Evolutionary conservation across 2,329 filamentous ascomycete genomes (phyloP).

Genomic region (Emmonsiellopsis sp.): DNA sequence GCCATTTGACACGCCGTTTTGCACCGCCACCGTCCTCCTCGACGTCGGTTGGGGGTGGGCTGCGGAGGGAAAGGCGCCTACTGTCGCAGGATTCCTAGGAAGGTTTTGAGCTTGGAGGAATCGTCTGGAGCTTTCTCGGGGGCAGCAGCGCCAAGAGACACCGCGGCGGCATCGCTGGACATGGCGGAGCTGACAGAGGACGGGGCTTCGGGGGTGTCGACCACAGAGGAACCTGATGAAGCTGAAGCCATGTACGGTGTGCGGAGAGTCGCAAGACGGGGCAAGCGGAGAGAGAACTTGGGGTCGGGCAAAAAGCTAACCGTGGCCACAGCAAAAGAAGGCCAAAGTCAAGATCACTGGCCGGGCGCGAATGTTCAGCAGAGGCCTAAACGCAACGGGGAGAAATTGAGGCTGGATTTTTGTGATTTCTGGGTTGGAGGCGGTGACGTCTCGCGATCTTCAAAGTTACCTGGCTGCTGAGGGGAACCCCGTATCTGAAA

Average conservation of each 20-base stretch:
- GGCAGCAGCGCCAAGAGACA: constrained; percentile 7
- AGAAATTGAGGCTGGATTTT: not conserved
- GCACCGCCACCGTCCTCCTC: not conserved
- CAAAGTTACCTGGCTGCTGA: not conserved
- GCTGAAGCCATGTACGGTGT: not conserved
- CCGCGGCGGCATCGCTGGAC: constrained; percentile 4
- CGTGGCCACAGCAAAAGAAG: too few relatives aligned
- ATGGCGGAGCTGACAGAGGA: constrained; percentile 4
- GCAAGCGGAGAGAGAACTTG: too few relatives aligned
- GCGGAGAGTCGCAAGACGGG: not conserved
- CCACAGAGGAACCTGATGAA: constrained; percentile 3
- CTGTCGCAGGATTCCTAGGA: constrained; percentile 80
- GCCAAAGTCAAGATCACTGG: too few relatives aligned
- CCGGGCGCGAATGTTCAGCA: too few relatives aligned
- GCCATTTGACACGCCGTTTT: not conserved
- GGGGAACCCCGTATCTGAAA: not conserved
- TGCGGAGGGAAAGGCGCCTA: constrained; percentile 37
- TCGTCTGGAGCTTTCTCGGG: constrained; percentile 60
- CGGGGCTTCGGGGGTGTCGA: not conserved
- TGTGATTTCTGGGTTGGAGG: not conserved
- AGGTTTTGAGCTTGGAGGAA: constrained; percentile 78
- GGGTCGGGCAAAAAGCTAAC: too few relatives aligned
- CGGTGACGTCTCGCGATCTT: not conserved
- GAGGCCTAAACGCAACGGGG: too few relatives aligned
- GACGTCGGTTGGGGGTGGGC: not conserved